Base-by-base conservation (phyloP, 1,139 yeast genomes). In the Zhuliangozyma parablackwelliae region DNA sequence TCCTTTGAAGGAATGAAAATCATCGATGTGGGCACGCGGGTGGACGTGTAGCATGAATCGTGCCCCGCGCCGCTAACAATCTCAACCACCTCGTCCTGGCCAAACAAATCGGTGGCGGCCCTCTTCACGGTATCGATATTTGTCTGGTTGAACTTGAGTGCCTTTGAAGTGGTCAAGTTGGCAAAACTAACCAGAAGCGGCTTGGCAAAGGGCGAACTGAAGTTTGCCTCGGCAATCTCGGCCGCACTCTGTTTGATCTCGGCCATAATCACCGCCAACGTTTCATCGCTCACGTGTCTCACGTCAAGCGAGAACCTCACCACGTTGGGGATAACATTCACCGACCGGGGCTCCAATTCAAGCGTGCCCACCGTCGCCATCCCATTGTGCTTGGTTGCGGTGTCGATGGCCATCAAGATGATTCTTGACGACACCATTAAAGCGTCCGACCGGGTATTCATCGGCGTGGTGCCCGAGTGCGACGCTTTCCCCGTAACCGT, bases 391-490 rank as follows among this genome's bases (percentile, higher is more conserved):
- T 63, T 61, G 31, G 57, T 51, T 2, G 86, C 87, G 36, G 78
- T 67, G 36, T 77, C 80, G 42, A 78, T 74, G 8, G 81, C 78
- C 37, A 64, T 67, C 6, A 65, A 63, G 32, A 81, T 75, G 69
- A 82, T 72, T 43, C 64, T 65, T 4, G 86, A 64, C 10, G 82
- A 72, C 1, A 80, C 74, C 16, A 78, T 63, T 37, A 82, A 51
- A 0, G 89, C 80, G 57, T 82, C 90, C 21, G 74, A 67, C 47
- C 90, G 69, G 31, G 74, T 64, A 31, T 59, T 57, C 63, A 82
- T 61, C n/a, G 89, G 89, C 0, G 90, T 82, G 1, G 89, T 79
- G 16, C 90, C 90, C 0, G 89, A 78, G 53, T 82, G 90, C 33
- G 78, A 79, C 4, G 85, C 81, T 47, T 68, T 72, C 23, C 90